Percentiles rank a stretch among this genome's conserved stretches.
Conservation (phyloP, 768 basidiomycete genomes). For the Amanita thiersii region DNA sequence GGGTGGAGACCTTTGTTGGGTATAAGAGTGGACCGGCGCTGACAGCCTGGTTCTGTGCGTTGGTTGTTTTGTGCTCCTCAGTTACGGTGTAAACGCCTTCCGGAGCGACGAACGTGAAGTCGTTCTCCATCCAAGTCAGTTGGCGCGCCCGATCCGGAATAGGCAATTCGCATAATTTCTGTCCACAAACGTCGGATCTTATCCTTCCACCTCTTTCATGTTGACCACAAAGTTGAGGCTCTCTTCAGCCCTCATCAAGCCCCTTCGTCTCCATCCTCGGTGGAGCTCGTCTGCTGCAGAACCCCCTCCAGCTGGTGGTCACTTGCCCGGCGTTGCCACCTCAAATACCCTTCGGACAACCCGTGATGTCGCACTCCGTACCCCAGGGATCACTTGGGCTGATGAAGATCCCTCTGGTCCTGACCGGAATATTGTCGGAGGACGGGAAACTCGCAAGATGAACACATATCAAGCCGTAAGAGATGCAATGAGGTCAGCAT, state of each 20-base stretch:
- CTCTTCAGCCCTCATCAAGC: conserved; percentile 14
- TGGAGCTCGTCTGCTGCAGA: conserved; percentile 43
- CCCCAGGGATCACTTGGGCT: conserved; percentile 64
- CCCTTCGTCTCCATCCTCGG: conserved; percentile 21
- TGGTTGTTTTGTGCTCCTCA: conserved; percentile 72
- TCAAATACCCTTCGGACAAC: conserved; percentile 58
- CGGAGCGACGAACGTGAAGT: conserved; percentile 69
- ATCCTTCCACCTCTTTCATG: conserved; percentile 24
- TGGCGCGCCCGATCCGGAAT: conserved; percentile 11
- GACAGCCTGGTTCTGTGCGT: conserved; percentile 31
- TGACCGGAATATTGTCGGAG: conserved; percentile 45
- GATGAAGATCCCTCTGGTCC: conserved; percentile 46
- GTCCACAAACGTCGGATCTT: conserved; percentile 48
- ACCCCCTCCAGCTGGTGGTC: conserved; percentile 74
- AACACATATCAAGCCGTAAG: conserved; percentile 91
- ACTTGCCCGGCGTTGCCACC: conserved; percentile 62
- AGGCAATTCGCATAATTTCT: conserved; percentile 13
- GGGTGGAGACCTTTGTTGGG: conserved; percentile 56
- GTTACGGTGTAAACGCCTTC: conserved; percentile 87
- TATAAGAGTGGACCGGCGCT: conserved; percentile 30
- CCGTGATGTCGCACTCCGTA: conserved; percentile 63
- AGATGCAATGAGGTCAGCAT: conserved; percentile 78
- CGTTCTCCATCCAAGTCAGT: conserved; percentile 56
- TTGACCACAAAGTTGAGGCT: conserved; percentile 25
- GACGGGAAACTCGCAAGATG: conserved; percentile 90